phyloP scores from a whole-genome alignment of 192 early-diverging fungal species.

The Dissophora globulifera region DNA sequence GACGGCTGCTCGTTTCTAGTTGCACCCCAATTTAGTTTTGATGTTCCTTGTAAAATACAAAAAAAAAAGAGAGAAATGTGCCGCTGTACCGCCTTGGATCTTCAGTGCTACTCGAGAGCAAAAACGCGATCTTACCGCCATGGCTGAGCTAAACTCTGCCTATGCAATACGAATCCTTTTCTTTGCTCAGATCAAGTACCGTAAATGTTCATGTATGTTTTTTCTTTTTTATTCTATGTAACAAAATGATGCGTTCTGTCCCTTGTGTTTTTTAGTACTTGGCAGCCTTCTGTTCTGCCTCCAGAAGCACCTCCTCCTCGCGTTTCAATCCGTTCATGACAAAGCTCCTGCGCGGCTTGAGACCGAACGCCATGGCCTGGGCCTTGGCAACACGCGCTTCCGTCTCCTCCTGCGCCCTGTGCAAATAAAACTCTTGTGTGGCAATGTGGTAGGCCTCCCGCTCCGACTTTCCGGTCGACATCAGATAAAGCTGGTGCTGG shows the following conservation, averaged over 20 bases:
- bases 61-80: not conserved
- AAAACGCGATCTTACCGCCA: too few relatives aligned
- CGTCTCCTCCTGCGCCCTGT: slow-evolving; percentile 82
- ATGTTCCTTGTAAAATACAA: slow-evolving; percentile 7
- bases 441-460: slow-evolving; percentile 84
- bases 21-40: too few relatives aligned
- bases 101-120: too few relatives aligned
- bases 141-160: too few relatives aligned
- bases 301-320: slow-evolving; percentile 37
- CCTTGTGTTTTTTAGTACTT: slow-evolving; percentile 19
- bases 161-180: too few relatives aligned
- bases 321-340: slow-evolving; percentile 52
- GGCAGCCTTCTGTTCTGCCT: slow-evolving; percentile 33
- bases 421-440: slow-evolving; percentile 81
- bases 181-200: too few relatives aligned
- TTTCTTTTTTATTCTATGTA: not conserved
- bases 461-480: slow-evolving; percentile 72
- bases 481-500: slow-evolving; percentile 84
- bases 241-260: not conserved
- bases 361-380: slow-evolving; percentile 61
- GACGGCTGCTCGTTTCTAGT: too few relatives aligned
- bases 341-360: slow-evolving; percentile 47
- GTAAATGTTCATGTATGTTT: not conserved
- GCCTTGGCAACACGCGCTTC: slow-evolving; percentile 72
- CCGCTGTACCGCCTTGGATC: not conserved